Evolutionary conservation across 768 basidiomycete species (phyloP), one percentile per base, ranked within the genome.

Genomic region (Psilocybe sp.): DNA sequence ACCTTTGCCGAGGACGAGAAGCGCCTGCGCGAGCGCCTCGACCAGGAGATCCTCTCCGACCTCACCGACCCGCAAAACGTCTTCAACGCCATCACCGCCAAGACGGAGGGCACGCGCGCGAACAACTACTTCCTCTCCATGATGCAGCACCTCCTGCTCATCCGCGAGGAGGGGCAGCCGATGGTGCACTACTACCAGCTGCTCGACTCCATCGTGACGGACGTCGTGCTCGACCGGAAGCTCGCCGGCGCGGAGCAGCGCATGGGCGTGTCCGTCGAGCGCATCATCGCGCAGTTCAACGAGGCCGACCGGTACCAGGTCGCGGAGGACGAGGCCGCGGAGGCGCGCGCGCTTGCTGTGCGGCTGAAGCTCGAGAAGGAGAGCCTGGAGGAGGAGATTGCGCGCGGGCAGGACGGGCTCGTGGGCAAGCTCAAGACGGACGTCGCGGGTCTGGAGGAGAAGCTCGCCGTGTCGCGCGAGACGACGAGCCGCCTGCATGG

Each of bases 221-320:
- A 94, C 62, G 82, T 98, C 51, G 93, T 98, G 5, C 80, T 96
- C 69, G 93, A 95, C 67, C 89, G 92, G 67, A 93, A 94, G 63
- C 76, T 90, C 43, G 82, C 79, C 11, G 89, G 90, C 13, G 89
- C 90, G 11, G 89, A 95, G 56, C 81, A 85, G 46, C 80, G 92
- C 33, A 77, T 96, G 58, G 95, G 94, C 0, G 83, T 89, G 58
- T 93, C 92, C 7, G 95, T 98, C 10, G 86, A 92, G 56, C 80
- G 87, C 40, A 79, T 98, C 49, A 87, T 97, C 43, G 83, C 89
- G 1, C 87, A 89, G 63, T 89, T 98, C 65, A 94, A 90, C 54
- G 92, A 96, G 59, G 83, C 89, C 16, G 93, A 98, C 55, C 82
- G 87, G 33, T 77, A 86, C 52, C 89, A 91, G 61, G 67, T 71